phyloP scores from a whole-genome alignment of 257 asterid species.

The Solanum paucissectum region DNA sequence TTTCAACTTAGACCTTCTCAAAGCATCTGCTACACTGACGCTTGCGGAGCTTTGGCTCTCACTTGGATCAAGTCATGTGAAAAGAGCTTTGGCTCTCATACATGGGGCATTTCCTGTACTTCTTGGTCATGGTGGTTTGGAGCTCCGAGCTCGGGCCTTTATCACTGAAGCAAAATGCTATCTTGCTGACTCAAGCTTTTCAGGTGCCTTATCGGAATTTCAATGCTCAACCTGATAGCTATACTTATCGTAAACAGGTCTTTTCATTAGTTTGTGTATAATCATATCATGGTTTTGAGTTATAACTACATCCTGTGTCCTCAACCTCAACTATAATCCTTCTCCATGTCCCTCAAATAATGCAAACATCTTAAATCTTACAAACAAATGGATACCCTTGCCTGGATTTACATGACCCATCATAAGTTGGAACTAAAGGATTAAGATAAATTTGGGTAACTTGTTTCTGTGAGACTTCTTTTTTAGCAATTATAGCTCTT shows the following conservation, averaged over 20 bases:
- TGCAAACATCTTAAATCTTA: not conserved
- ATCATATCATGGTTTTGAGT: not conserved
- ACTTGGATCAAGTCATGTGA: conserved; percentile 82
- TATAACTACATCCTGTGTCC: not conserved
- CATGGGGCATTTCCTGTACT: conserved; percentile 77
- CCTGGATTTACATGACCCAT: not conserved
- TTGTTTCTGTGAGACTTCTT: not conserved
- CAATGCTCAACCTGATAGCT: not conserved
- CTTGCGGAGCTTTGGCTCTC: conserved; percentile 91
- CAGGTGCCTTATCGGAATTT: conserved; percentile 34
- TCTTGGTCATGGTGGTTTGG: conserved; percentile 96
- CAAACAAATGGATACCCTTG: not conserved
- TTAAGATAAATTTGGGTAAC: not conserved
- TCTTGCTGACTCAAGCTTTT: conserved; percentile 65
- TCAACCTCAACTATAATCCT: not conserved
- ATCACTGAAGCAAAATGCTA: conserved; percentile 85
- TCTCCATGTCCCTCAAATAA: not conserved
- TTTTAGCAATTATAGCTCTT: not conserved
- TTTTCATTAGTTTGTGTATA: not conserved
- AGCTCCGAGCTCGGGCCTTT: conserved; percentile 77
- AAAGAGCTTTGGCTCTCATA: conserved; percentile 67
- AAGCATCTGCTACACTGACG: conserved; percentile 77
- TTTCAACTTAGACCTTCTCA: conserved; percentile 89
- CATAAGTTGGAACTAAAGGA: not conserved
- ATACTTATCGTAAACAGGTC: not conserved